Conservation (phyloP, 768 basidiomycete genomes). For the Tricholoma sp. region DNA sequence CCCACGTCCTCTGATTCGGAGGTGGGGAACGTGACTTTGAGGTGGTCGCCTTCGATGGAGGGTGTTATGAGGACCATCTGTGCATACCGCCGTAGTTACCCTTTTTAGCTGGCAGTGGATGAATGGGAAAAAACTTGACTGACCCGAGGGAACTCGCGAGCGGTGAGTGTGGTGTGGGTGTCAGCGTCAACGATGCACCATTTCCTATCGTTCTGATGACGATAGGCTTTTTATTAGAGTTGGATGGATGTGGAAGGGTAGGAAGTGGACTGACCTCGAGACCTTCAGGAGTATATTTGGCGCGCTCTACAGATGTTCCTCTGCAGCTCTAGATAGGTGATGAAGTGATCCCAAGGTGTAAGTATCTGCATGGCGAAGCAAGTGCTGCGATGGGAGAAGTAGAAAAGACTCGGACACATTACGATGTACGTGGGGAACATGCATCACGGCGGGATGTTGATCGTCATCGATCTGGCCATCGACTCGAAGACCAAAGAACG, state of each 20-base stretch:
- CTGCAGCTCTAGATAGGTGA: slow-evolving; percentile 55
- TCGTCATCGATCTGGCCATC: too few relatives aligned
- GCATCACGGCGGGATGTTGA: too few relatives aligned
- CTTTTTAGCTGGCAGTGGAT: too few relatives aligned
- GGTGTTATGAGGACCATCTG: slow-evolving; percentile 71
- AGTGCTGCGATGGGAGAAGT: background rate
- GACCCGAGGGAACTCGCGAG: slow-evolving; percentile 60
- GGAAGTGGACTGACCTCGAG: slow-evolving; percentile 46
- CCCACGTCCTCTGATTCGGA: slow-evolving; percentile 39
- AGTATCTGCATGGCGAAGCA: background rate
- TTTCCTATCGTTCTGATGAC: slow-evolving; percentile 57
- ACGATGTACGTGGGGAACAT: too few relatives aligned
- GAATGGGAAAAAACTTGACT: background rate
- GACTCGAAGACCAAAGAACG: too few relatives aligned
- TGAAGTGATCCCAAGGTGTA: background rate
- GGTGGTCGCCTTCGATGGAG: slow-evolving; percentile 39
- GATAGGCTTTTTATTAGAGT: background rate
- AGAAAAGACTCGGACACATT: too few relatives aligned
- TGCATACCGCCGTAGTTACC: background rate
- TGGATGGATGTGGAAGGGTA: background rate
- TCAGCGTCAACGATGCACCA: slow-evolving; percentile 65
- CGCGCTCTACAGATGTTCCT: slow-evolving; percentile 54
- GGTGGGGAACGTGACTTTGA: slow-evolving; percentile 57
- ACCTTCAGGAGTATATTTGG: slow-evolving; percentile 55
- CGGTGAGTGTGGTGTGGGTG: slow-evolving; percentile 56